These are phyloP conservation scores for Trichoderma breve DNA, from an alignment of 2,329 filamentous ascomycete genomes.

Conservation along the genomic window DNA sequence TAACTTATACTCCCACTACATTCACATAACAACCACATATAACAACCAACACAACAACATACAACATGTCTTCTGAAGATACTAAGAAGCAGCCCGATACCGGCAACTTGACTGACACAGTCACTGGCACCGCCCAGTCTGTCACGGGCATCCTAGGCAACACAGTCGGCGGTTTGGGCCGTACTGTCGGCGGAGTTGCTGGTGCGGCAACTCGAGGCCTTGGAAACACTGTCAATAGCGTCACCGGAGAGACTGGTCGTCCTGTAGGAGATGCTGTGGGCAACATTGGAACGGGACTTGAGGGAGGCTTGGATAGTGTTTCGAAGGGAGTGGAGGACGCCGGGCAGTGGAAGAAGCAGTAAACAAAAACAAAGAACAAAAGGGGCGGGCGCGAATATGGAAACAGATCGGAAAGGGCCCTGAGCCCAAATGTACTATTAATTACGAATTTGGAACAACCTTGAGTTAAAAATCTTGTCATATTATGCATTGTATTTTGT, in stretches of 20 bases:
- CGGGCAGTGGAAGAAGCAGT: slow-evolving; percentile 53
- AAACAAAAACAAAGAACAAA: not conserved
- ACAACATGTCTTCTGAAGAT: slow-evolving; percentile 26
- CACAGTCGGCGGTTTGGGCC: slow-evolving; percentile 39
- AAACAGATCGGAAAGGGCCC: not conserved
- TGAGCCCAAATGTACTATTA: not conserved
- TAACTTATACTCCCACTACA: not conserved
- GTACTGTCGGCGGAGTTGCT: slow-evolving; percentile 42
- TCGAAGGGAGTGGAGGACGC: slow-evolving; percentile 57
- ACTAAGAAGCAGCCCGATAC: slow-evolving; percentile 24
- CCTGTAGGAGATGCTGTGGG: slow-evolving; percentile 56
- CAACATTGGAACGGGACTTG: slow-evolving; percentile 52
- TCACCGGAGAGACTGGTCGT: slow-evolving; percentile 52
- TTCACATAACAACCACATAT: not conserved
- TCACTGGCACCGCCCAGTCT: slow-evolving; percentile 38
- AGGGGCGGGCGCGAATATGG: not conserved
- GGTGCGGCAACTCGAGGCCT: slow-evolving; percentile 56
- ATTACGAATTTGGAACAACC: not conserved
- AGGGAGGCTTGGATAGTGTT: slow-evolving; percentile 49
- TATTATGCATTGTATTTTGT: not conserved
- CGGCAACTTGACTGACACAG: slow-evolving; percentile 29
- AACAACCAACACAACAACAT: slow-evolving; percentile 8
- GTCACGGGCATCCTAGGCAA: slow-evolving; percentile 43
- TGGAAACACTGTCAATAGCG: slow-evolving; percentile 53
- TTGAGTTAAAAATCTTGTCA: not conserved